Conservation (phyloP, 1,284 basidiomycete genomes). For the Cryptococcus hybrid region DNA sequence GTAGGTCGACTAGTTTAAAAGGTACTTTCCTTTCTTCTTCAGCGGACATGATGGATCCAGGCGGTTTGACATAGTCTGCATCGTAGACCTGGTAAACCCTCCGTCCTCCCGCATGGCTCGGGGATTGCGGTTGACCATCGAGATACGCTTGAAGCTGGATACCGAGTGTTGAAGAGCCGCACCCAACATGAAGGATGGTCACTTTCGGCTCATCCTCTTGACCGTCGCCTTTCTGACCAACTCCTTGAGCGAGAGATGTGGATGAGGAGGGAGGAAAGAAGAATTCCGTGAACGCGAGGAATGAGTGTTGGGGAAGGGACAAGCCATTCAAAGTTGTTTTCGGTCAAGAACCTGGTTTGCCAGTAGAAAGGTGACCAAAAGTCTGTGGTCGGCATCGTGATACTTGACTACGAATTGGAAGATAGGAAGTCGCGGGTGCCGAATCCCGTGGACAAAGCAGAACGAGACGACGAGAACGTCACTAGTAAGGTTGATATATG, state of each 20-base stretch:
- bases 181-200: conserved; percentile 40
- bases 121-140: not conserved
- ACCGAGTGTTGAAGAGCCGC: conserved; percentile 37
- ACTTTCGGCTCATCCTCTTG: conserved; percentile 1
- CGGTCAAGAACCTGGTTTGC: conserved; percentile 29
- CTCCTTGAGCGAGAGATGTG: no score
- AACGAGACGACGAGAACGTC: no score
- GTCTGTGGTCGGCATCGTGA: conserved; percentile 19
- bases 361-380: conserved; percentile 42
- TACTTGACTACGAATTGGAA: not conserved
- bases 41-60: not conserved
- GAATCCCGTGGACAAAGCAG: no score
- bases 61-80: conserved; percentile 33
- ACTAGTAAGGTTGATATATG: not conserved
- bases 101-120: not conserved
- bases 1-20: conserved; percentile 7
- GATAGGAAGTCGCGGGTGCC: no score
- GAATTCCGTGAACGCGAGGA: conserved; percentile 18
- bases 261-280: not conserved
- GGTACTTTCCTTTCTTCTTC: conserved; percentile 1
- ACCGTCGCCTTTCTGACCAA: no score
- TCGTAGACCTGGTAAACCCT: conserved; percentile 24
- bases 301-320: conserved; percentile 22
- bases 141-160: conserved; percentile 7
- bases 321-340: conserved; percentile 42